Evolutionary conservation across 2,329 filamentous ascomycete genomes (phyloP), one percentile per base, ranked within the genome.

Genomic region (Aspergillus chevalieri): DNA sequence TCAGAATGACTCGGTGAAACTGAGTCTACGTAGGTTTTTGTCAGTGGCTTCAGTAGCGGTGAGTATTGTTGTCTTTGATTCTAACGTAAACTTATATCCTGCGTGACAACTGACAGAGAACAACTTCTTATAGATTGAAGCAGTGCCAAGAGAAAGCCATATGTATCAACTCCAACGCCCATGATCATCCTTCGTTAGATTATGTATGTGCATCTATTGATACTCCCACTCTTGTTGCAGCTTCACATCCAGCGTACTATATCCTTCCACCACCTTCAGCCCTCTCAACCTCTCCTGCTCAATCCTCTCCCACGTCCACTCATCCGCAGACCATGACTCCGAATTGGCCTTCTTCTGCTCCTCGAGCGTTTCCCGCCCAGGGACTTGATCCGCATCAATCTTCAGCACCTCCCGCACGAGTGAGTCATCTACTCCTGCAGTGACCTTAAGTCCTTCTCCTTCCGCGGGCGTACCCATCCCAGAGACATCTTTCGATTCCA

Each of bases 301-400:
- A 51, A 85, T 79, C 17, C 73, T 69, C 48, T 82, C 76, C 81
- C 81, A 85, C 3, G 74, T 76, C 81, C 81, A 84, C 26, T 74
- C 72, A 3, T 72, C 69, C 5, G 58, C 57, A 19, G 62, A 60
- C 54, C 63, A 71, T 22, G 61, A 64, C 9, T 54, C 66, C 0
- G 57, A 52, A 43, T 71, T 67, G 3, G 55, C 58, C 47, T 60
- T 59, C 54, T 61, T 61, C 49, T 68, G 59, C 41, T 62, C 57
- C 36, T 66, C 63, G 33, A 71, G 52, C 19, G 54, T 54, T 17
- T 59, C 60, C 17, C 54, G 54, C 10, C 57, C 53, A 3, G 65
- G 57, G 8, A 64, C 62, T 15, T 64, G 57, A 5, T 63, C 60
- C 8, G 65, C 62, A 12, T 58, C 61, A 21, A 69, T 46, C 47